Evolutionary conservation across 768 basidiomycete genomes (phyloP), one percentile per base, ranked within the genome.

Genomic region (Hygrocybe punicea): DNA sequence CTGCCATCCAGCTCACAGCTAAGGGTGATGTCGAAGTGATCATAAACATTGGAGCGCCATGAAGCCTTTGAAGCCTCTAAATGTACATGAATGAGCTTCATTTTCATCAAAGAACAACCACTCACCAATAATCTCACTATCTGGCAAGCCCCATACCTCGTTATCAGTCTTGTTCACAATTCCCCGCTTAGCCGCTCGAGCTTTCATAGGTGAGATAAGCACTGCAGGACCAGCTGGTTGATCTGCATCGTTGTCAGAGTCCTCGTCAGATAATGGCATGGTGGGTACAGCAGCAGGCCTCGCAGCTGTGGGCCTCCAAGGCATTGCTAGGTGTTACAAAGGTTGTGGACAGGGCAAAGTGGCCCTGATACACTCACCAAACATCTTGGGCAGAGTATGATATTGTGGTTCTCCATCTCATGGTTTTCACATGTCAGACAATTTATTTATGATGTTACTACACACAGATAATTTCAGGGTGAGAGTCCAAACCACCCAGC

Each of bases 11-110:
- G 6, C 9, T 57, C 55, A 29, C 29, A 8, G 29, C 29, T 29
- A 13, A 63, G 44, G 24, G 59, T 19, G 21, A 65, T 54, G 21
- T 57, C 37, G 47, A 57, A 63, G 51, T 65, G 62, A 33, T 62
- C 55, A 51, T 65, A 65, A 2, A 50, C 56, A 5, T 49, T 17
- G 1, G 64, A 65, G 2, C 17, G 24, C 62, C 60, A 65, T 13
- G 37, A 17, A 37, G 34, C 6, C 13, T 50, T 19, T 4, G 48
- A 48, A 37, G 55, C 55, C 34, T n/a, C 25, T 48, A 24, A n/a
- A 48, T n/a, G 14, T 17, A 48, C 23, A 29, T 13, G 46, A 17
- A 16, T 3, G 25, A 48, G 23, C 13, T 17, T 29, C 25, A n/a
- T 14, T 23, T 16, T 24, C 19, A 23, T 14, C 3, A 7, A 48